phyloP scores from a whole-genome alignment of 2,329 filamentous ascomycete species.

The Epichloe amarillans region DNA sequence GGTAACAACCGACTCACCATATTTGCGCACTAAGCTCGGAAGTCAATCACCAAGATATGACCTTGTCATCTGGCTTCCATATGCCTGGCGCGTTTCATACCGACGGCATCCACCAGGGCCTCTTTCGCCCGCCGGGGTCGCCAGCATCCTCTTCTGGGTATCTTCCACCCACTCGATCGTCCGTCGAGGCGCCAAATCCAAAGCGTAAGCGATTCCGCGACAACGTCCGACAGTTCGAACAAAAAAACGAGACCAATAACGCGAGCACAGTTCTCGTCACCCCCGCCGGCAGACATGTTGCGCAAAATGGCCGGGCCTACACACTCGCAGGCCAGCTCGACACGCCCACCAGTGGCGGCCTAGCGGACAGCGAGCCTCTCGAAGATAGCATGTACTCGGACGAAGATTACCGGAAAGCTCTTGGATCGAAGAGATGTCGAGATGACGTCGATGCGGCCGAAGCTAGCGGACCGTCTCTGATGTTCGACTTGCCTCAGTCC shows the following conservation, averaged over 20 bases:
- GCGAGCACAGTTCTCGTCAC: slow-evolving; percentile 2
- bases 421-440: slow-evolving; percentile 33
- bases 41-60: not conserved
- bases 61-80: slow-evolving; percentile 16
- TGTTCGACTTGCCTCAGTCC: slow-evolving; percentile 18
- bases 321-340: slow-evolving; percentile 41
- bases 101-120: slow-evolving; percentile 28
- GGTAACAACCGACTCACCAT: not conserved
- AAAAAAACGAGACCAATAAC: not conserved
- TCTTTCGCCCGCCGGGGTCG: slow-evolving; percentile 33
- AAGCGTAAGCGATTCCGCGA: slow-evolving; percentile 34
- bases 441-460: slow-evolving; percentile 24
- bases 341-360: slow-evolving; percentile 26
- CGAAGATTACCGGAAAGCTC: slow-evolving; percentile 37
- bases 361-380: slow-evolving; percentile 22
- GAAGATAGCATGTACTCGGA: slow-evolving; percentile 46
- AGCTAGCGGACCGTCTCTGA: slow-evolving; percentile 16
- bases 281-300: slow-evolving; percentile 3
- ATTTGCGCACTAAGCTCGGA: not conserved
- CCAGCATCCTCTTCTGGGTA: slow-evolving; percentile 27
- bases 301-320: slow-evolving; percentile 19
- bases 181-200: slow-evolving; percentile 12
- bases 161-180: slow-evolving; percentile 16
- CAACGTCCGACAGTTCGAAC: slow-evolving; percentile 6
- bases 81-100: slow-evolving; percentile 23